Conservation (phyloP, 2,329 filamentous ascomycete species). For the Bipolaris zeicola region DNA sequence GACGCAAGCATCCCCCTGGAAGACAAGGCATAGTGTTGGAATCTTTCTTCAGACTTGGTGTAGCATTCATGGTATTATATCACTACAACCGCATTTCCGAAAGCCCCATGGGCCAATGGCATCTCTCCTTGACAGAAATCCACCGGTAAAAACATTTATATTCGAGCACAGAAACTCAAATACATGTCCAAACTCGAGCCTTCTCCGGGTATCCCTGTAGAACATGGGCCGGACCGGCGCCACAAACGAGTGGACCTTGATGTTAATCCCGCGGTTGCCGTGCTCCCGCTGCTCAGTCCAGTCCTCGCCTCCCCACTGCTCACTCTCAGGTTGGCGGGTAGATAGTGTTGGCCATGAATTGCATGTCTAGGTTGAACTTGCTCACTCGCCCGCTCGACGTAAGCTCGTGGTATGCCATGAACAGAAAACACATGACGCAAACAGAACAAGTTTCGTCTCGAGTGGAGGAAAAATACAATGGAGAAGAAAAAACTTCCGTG, state of each 20-base stretch:
- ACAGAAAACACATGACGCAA: neutral
- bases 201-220: neutral
- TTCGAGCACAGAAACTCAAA: neutral
- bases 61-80: neutral
- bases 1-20: neutral
- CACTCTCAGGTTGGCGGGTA: slow-evolving; percentile 1
- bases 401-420: neutral
- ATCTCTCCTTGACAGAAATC: neutral
- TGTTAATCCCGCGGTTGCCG: slow-evolving; percentile 6
- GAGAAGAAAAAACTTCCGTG: neutral
- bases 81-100: neutral
- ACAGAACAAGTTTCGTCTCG: slow-evolving; percentile 2
- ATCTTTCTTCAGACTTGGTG: neutral
- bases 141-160: neutral
- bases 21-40: neutral
- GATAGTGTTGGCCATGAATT: neutral
- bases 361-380: neutral
- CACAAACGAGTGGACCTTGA: slow-evolving; percentile 3
- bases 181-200: neutral
- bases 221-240: slow-evolving; percentile 9
- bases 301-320: neutral
- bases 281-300: slow-evolving; percentile 2
- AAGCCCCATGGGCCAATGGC: neutral
- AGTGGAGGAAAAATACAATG: neutral
- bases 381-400: neutral